phyloP scores from a whole-genome alignment of 768 basidiomycete genomes.

The Exsudoporus frostii region DNA sequence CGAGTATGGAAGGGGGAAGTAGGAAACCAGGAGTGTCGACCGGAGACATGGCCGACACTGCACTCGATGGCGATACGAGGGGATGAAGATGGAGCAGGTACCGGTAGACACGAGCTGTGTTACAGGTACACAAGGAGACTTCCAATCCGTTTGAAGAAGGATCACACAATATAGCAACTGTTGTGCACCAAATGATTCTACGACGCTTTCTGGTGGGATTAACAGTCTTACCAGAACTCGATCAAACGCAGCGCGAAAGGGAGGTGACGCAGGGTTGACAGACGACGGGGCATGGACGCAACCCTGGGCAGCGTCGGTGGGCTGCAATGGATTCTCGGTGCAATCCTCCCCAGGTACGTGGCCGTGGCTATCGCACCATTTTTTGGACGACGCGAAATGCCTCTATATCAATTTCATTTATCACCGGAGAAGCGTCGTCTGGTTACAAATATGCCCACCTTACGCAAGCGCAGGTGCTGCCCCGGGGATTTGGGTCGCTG shows the following conservation, averaged over 20 bases:
- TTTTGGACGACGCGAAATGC: constrained; percentile 12
- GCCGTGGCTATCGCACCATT: constrained; percentile 20
- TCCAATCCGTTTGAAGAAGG: constrained; percentile 5
- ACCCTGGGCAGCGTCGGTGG: too few relatives aligned
- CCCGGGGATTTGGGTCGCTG: constrained; percentile 4
- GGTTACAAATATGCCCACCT: constrained; percentile 24
- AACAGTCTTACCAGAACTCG: constrained; percentile 14
- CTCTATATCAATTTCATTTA: constrained; percentile 26
- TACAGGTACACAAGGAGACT: neutral
- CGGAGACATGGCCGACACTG: constrained; percentile 2
- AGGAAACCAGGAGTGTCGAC: constrained; percentile 13
- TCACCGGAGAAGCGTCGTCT: constrained; percentile 19
- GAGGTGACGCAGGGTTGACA: constrained; percentile 15
- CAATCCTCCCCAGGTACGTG: constrained; percentile 25
- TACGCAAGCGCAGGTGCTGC: constrained; percentile 9
- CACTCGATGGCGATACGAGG: constrained; percentile 13
- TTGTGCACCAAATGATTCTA: constrained; percentile 4
- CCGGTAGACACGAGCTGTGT: constrained; percentile 5
- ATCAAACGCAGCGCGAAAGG: neutral
- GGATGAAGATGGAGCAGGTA: constrained; percentile 5
- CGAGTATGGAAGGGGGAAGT: constrained; percentile 17
- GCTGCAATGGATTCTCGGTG: too few relatives aligned
- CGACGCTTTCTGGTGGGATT: constrained; percentile 5
- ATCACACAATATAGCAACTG: constrained; percentile 13
- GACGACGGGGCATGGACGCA: constrained; percentile 9